A percentile compares a stretch with the other conserved stretches of the same genome.
These are phyloP conservation scores for Citrus unshiu DNA, from an alignment of 345 rosid species.

Conservation along the genomic window DNA sequence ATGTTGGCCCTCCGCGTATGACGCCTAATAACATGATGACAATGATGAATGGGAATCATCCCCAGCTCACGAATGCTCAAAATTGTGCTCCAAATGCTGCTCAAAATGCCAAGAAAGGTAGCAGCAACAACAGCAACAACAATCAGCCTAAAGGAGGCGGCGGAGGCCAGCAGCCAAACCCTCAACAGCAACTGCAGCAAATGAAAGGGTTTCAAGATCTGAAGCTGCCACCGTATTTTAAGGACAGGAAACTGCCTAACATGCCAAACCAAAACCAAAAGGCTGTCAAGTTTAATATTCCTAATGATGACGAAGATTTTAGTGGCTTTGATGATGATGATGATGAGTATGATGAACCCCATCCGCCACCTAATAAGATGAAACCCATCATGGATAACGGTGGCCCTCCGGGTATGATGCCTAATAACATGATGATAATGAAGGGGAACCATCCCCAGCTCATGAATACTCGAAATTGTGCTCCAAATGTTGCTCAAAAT, in stretches of 20 bases:
- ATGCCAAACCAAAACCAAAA: constrained; percentile 44
- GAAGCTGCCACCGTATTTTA: constrained; percentile 63
- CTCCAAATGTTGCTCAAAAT: constrained; percentile 33
- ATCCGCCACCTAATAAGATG: constrained; percentile 41
- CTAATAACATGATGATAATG: constrained; percentile 49
- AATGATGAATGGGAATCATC: constrained; percentile 47
- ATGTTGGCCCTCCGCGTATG: too few relatives aligned
- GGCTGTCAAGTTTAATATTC: constrained; percentile 39
- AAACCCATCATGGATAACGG: constrained; percentile 47
- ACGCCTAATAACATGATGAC: constrained; percentile 14
- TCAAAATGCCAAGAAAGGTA: constrained; percentile 43
- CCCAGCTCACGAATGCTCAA: constrained; percentile 51
- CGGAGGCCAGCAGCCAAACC: constrained; percentile 33
- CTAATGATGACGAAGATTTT: constrained; percentile 47
- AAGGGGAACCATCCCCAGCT: constrained; percentile 50
- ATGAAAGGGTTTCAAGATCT: constrained; percentile 65
- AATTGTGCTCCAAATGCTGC: constrained; percentile 42
- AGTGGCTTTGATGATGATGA: constrained; percentile 44
- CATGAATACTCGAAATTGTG: constrained; percentile 47
- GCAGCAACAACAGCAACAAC: constrained; percentile 31
- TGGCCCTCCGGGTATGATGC: constrained; percentile 31
- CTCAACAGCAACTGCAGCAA: constrained; percentile 62
- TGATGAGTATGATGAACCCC: constrained; percentile 46
- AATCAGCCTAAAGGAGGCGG: constrained; percentile 52
- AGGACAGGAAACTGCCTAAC: constrained; percentile 51